Base-by-base conservation (phyloP, 768 basidiomycete species). In the Leucocoprinus birnbaumii region DNA sequence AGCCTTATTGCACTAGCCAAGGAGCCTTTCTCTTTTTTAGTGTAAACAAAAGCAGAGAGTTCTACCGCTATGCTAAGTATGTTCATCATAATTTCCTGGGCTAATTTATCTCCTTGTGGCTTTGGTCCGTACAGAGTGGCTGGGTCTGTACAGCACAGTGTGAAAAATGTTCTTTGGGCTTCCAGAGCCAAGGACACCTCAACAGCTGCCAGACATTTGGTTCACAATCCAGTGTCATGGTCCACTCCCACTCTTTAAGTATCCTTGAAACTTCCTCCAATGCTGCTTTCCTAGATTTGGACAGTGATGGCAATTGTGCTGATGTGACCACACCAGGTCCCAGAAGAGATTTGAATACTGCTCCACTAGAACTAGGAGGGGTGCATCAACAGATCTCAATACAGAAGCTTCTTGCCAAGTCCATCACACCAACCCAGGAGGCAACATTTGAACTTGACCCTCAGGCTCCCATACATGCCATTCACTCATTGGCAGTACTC, bases 11-110 rank as follows among this genome's bases (percentile, higher is more conserved):
- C n/a, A 97, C 93, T 2, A 87, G 88, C 59, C 79, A 82, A 59
- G 90, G 94, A 21, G 95, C 98, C 3, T 89, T 79, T 63, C 79
- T 98, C 43, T 85, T 98, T 55, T 98, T 98, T 62, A 83, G 94
- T 34, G 96, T 91, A 16, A 98, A 98, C 71, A 92, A 89, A 66
- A 89, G 89, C 54, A 93, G 96, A 34, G 92, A 93, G 67, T 98
- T 97, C 65, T 97, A 89, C 63, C 95, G 95, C 19, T 95, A 91
- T 65, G 94, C 92, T 11, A 84, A 80, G 85, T 93, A 69, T 57
- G 75, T 42, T 14, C 18, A 21, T 11, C n/a, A n/a, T 31, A 18
- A 14, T 18, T 41, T 26, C 22, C 24, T 11, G 31, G 34, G 5
- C 31, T 45, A 19, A 5, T n/a, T n/a, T n/a, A n/a, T n/a, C n/a